A percentile compares a stretch with the other conserved stretches of the same genome.
phyloP scores from a whole-genome alignment of 2,329 filamentous ascomycete species.

The Paecilomyces sp. region DNA sequence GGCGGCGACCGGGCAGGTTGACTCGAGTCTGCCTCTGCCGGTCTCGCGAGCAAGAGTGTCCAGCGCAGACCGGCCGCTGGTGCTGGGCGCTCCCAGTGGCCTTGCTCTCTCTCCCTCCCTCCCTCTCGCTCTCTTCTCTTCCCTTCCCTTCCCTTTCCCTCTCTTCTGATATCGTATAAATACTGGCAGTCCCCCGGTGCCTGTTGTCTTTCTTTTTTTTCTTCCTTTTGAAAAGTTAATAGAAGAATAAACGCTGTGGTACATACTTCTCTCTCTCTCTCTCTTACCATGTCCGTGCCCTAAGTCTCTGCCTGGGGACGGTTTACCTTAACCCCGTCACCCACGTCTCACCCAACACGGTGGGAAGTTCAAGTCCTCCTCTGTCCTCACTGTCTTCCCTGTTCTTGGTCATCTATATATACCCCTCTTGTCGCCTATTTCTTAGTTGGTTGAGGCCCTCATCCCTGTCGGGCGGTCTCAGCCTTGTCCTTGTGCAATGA shows the following conservation, averaged over 20 bases:
- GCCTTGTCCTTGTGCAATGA: background rate
- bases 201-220: background rate
- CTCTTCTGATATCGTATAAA: background rate
- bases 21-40: background rate
- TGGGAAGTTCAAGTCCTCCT: background rate
- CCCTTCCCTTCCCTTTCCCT: background rate
- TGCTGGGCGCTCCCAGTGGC: background rate
- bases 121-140: background rate
- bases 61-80: background rate
- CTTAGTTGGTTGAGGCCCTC: background rate
- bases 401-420: background rate
- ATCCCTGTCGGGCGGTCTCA: background rate
- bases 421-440: background rate
- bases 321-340: background rate
- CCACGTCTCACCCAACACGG: background rate
- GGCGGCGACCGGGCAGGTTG: background rate
- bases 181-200: background rate
- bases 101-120: background rate
- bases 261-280: background rate
- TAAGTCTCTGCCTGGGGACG: background rate
- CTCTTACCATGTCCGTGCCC: background rate
- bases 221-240: too few relatives aligned
- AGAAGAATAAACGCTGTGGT: background rate
- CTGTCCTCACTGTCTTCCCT: background rate
- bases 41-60: background rate